Conservation (phyloP, 2,329 filamentous ascomycete species). For the Diaporthe velutina region DNA sequence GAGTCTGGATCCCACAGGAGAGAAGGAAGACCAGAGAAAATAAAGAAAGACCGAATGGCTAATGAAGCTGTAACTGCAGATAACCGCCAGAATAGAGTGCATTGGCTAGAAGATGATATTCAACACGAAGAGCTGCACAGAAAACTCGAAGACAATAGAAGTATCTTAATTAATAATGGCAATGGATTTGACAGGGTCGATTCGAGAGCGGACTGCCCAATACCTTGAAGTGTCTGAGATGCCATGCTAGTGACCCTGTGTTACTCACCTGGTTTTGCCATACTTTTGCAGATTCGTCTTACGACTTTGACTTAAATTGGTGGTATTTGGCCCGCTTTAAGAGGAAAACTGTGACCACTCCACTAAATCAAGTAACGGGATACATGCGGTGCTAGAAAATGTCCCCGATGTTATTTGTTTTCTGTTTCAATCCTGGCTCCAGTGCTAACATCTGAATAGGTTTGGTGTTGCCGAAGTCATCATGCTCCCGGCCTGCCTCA, state of each 20-base stretch:
- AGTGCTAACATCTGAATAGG: too few species aligned
- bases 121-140: background rate
- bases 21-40: background rate
- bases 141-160: background rate
- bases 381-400: too few species aligned
- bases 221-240: background rate
- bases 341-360: too few species aligned
- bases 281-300: background rate
- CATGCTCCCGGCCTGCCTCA: too few species aligned
- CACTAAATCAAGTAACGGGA: too few species aligned
- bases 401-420: too few species aligned
- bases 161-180: background rate
- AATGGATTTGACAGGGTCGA: fast-evolving
- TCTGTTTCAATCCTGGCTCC: too few species aligned
- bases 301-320: too few species aligned
- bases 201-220: background rate
- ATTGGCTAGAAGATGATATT: background rate
- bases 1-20: background rate
- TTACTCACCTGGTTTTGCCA: too few species aligned
- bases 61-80: background rate
- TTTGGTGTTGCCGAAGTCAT: too few species aligned
- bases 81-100: background rate
- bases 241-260: too few species aligned
- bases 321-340: too few species aligned
- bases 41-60: background rate